These are phyloP conservation scores for Gossypium trilobum DNA, from an alignment of 441 rosid genomes.

Conservation along the genomic window DNA sequence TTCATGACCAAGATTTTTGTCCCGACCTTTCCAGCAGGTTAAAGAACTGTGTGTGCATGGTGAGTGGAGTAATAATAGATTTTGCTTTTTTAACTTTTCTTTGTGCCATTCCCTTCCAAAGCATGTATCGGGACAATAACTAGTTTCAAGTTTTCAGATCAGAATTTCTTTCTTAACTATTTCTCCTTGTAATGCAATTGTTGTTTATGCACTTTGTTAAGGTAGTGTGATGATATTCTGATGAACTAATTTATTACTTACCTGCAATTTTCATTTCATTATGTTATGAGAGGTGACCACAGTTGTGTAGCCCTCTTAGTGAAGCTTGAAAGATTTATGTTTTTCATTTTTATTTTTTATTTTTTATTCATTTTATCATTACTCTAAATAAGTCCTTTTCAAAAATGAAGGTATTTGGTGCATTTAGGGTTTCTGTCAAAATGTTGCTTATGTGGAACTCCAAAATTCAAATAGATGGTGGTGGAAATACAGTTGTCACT, in stretches of 20 bases:
- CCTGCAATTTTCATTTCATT: not conserved
- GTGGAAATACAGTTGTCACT: conserved; percentile 78
- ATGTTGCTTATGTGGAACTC: conserved; percentile 98
- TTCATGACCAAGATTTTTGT: not conserved
- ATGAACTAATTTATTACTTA: not conserved
- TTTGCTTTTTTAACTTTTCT: not conserved
- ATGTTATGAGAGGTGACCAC: not conserved
- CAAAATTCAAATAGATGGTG: conserved; percentile 79
- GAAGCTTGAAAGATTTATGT: not conserved
- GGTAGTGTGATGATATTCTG: not conserved
- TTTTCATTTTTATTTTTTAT: not conserved
- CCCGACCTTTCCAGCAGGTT: not conserved
- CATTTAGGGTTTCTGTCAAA: conserved; percentile 83
- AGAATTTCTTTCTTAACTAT: too few relatives aligned
- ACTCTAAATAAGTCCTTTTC: conserved; percentile 14
- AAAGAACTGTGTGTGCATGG: not conserved
- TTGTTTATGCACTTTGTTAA: not conserved
- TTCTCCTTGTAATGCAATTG: not conserved
- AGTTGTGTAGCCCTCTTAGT: not conserved
- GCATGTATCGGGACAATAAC: not conserved
- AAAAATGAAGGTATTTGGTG: conserved; percentile 80
- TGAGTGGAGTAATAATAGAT: not conserved
- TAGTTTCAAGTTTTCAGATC: not conserved
- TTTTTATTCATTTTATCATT: not conserved
- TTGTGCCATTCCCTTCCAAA: not conserved